Evolutionary conservation across 176 grass and related monocot species (phyloP).

Genomic region (Thalia dealbata): DNA sequence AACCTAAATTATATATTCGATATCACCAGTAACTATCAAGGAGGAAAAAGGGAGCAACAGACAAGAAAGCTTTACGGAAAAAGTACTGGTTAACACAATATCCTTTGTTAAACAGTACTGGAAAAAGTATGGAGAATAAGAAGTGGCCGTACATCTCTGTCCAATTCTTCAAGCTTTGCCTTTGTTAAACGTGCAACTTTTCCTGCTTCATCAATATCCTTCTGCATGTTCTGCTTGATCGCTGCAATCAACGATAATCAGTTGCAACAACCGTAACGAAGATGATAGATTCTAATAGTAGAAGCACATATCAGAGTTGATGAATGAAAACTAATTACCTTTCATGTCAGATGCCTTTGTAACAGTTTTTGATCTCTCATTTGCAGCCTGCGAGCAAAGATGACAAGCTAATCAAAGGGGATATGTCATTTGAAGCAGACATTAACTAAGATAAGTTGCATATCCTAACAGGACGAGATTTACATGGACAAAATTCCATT

Average conservation of each 20-base stretch:
- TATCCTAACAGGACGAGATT: too few relatives aligned
- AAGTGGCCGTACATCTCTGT: conserved; percentile 58
- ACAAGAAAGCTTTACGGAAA: background rate
- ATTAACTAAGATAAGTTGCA: too few relatives aligned
- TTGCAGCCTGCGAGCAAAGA: conserved; percentile 43
- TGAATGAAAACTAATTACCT: conserved; percentile 27
- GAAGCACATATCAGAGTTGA: background rate
- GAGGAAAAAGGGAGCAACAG: background rate
- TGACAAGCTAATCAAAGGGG: conserved; percentile 5
- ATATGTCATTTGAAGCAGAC: background rate
- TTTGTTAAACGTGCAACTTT: conserved; percentile 80
- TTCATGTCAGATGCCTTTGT: conserved; percentile 91
- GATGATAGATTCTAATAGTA: background rate
- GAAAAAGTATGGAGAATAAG: background rate
- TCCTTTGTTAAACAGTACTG: background rate
- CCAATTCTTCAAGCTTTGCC: conserved; percentile 75
- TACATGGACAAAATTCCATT: too few relatives aligned
- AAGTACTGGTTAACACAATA: background rate
- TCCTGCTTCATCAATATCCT: conserved; percentile 90
- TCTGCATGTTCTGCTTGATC: conserved; percentile 92
- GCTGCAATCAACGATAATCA: conserved; percentile 26
- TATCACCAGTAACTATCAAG: background rate
- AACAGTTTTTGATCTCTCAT: conserved; percentile 84
- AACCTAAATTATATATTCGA: background rate
- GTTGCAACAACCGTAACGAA: background rate